Evolutionary conservation across 352 stramenopile species (phyloP).

Genomic region (Phytophthora vignae): DNA sequence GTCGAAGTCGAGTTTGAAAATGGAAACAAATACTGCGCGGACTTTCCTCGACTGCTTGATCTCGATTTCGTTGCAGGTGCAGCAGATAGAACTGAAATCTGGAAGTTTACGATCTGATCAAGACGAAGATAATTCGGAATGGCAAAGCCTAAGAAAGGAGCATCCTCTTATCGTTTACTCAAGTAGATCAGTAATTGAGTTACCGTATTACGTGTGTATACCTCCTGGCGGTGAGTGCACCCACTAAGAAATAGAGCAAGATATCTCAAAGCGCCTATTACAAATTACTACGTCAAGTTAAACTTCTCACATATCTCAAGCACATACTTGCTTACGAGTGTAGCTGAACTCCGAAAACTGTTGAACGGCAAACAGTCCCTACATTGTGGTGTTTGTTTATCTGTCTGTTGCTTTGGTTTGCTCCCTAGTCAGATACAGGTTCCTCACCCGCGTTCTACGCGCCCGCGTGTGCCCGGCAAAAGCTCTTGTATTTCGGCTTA

Average conservation of each 20-base stretch:
- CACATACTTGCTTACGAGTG: no score
- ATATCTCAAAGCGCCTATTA: no score
- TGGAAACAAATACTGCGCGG: not conserved
- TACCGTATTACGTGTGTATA: not conserved
- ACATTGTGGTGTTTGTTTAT: not conserved
- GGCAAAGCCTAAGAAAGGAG: not conserved
- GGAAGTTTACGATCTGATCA: not conserved
- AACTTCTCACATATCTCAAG: no score
- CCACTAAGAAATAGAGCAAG: no score
- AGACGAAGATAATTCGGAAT: not conserved
- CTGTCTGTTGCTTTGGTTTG: not conserved
- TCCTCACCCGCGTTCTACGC: not conserved
- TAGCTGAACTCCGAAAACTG: not conserved
- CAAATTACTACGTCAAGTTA: no score
- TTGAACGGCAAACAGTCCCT: not conserved
- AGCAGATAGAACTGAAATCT: not conserved
- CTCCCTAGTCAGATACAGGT: not conserved
- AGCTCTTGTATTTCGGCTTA: conserved; percentile 7
- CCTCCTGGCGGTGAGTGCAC: no score
- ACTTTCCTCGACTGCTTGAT: not conserved
- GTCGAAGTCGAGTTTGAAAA: not conserved
- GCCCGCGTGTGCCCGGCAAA: conserved; percentile 8
- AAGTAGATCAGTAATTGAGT: not conserved
- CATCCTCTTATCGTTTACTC: not conserved
- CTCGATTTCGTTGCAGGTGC: not conserved